Conservation (phyloP, 1,139 yeast genomes). For the Pichia sp. region DNA sequence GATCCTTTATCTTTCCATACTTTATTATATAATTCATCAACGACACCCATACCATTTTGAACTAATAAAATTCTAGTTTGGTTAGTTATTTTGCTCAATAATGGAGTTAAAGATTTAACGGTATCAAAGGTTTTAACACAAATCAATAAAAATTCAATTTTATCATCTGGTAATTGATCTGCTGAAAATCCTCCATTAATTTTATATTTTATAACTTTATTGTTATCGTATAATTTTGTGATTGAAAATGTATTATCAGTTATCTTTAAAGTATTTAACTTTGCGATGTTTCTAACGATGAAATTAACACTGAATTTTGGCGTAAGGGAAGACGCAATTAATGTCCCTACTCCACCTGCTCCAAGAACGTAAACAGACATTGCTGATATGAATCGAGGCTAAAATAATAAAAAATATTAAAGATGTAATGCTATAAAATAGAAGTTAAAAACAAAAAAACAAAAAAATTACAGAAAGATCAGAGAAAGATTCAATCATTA, state of each 20-base stretch:
- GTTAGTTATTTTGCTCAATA: conserved; percentile 18
- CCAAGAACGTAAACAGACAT: conserved; percentile 27
- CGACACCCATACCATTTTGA: conserved; percentile 69
- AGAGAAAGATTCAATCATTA: no score
- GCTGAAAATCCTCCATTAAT: conserved; percentile 19
- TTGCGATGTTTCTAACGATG: conserved; percentile 24
- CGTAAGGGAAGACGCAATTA: conserved; percentile 23
- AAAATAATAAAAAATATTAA: not conserved
- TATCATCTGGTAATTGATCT: conserved; percentile 17
- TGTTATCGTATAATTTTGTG: conserved; percentile 23
- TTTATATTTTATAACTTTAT: conserved; percentile 7
- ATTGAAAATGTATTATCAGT: conserved; percentile 20
- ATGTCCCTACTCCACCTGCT: conserved; percentile 29
- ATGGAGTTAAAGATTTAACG: conserved; percentile 22
- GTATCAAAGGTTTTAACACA: conserved; percentile 31
- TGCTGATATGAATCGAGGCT: no score
- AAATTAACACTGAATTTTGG: conserved; percentile 20
- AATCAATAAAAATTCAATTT: conserved; percentile 26
- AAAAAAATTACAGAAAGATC: no score
- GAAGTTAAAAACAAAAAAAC: no score
- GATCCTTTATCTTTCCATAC: conserved; percentile 46
- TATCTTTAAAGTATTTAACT: conserved; percentile 18
- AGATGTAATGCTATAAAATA: no score
- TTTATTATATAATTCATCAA: conserved; percentile 43
- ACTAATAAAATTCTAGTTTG: conserved; percentile 56